A percentile compares a stretch with the other conserved stretches of the same genome.
These are phyloP conservation scores for Aspergillus sp. DNA, from an alignment of 2,329 filamentous ascomycete species.

Conservation along the genomic window DNA sequence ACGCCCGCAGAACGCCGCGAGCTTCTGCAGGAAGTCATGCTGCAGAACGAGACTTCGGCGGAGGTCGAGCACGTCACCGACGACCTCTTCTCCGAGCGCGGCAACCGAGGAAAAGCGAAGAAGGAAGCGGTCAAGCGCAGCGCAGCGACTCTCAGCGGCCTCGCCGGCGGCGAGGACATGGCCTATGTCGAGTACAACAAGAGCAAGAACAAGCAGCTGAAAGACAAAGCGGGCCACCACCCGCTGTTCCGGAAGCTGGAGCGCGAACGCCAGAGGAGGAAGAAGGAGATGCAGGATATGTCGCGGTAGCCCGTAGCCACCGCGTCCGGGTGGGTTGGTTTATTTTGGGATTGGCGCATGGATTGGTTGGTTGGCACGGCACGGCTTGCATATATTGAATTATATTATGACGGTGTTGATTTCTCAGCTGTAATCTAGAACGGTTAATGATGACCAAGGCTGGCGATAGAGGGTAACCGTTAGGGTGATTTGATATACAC, in stretches of 20 bases:
- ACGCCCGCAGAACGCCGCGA: constrained; percentile 73
- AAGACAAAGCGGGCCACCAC: constrained; percentile 51
- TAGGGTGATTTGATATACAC: too few relatives aligned
- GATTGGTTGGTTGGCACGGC: too few relatives aligned
- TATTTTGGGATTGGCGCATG: neutral
- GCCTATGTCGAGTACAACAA: constrained; percentile 84
- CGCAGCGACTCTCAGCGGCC: constrained; percentile 73
- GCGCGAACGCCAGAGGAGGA: constrained; percentile 51
- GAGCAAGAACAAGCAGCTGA: constrained; percentile 57
- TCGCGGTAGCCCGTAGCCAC: constrained; percentile 7
- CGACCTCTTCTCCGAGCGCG: constrained; percentile 55
- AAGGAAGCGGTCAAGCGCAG: constrained; percentile 61
- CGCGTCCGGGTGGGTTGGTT: too few relatives aligned
- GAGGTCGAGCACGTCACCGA: constrained; percentile 62
- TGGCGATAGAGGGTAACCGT: too few relatives aligned
- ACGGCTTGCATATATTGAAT: too few relatives aligned
- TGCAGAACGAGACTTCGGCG: constrained; percentile 69
- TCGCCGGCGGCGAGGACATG: constrained; percentile 92
- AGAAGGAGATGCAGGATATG: constrained; percentile 35
- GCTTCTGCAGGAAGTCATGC: constrained; percentile 76
- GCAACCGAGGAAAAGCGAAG: constrained; percentile 37
- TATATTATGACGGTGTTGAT: too few relatives aligned
- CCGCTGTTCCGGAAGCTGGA: constrained; percentile 59
- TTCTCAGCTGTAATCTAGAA: too few relatives aligned
- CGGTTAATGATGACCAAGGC: too few relatives aligned